Evolutionary conservation across 1,284 basidiomycete species (phyloP).

Genomic region (Cutaneotrichosporon sp.): DNA sequence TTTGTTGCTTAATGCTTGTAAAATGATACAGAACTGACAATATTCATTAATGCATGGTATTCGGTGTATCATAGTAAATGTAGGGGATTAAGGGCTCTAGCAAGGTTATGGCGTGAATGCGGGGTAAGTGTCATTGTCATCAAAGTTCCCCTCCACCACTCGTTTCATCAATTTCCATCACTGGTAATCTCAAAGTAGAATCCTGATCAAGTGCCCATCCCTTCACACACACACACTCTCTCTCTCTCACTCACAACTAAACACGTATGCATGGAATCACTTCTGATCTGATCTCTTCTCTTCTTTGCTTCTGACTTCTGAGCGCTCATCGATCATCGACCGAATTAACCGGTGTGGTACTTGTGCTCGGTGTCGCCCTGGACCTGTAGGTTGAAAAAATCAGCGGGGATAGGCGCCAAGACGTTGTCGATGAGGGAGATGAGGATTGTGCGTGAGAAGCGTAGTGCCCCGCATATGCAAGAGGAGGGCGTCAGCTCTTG

Average conservation of each 20-base stretch:
- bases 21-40: too few species aligned
- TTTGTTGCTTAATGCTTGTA: too few species aligned
- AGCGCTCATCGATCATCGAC: neutral
- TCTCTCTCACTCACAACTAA: neutral
- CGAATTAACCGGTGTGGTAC: slow-evolving; percentile 18
- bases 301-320: slow-evolving; percentile 2
- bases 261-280: slow-evolving; percentile 1
- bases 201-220: too few species aligned
- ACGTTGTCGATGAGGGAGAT: neutral
- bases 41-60: too few species aligned
- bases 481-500: neutral
- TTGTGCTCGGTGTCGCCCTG: slow-evolving; percentile 24
- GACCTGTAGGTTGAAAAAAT: slow-evolving; percentile 17
- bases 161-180: too few species aligned
- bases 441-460: neutral
- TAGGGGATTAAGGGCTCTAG: too few species aligned
- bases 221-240: too few species aligned
- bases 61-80: too few species aligned
- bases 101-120: too few species aligned
- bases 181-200: too few species aligned
- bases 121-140: too few species aligned
- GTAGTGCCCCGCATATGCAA: neutral
- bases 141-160: too few species aligned
- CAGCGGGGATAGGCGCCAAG: slow-evolving; percentile 9
- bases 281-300: neutral